Evolutionary conservation across 139 green algal species (phyloP).

Genomic region (Micractinium sp.): DNA sequence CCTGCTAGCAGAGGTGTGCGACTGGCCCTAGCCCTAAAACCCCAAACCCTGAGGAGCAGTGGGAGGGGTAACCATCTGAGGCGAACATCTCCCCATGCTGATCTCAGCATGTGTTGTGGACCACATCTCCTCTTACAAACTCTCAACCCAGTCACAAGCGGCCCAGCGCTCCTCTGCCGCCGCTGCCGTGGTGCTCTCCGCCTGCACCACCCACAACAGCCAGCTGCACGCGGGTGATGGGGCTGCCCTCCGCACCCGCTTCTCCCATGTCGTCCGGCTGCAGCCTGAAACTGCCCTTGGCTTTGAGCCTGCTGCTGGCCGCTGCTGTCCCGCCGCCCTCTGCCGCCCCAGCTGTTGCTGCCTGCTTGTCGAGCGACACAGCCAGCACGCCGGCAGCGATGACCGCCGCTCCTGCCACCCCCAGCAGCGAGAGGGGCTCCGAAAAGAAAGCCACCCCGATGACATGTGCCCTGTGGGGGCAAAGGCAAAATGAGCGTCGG

Average conservation of each 20-base stretch:
- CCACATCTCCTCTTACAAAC: too few species aligned
- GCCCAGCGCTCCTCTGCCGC: neutral
- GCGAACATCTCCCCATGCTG: too few species aligned
- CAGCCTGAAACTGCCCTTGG: conserved; percentile 8
- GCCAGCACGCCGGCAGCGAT: conserved; percentile 43
- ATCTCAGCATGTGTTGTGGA: too few species aligned
- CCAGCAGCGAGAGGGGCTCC: conserved; percentile 23
- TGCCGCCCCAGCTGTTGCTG: neutral
- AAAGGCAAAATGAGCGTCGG: neutral
- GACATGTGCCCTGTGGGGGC: neutral
- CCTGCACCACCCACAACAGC: neutral
- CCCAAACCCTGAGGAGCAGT: too few species aligned
- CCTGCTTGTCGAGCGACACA: conserved; percentile 29
- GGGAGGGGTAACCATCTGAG: too few species aligned
- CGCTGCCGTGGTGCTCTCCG: neutral
- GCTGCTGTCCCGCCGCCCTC: too few species aligned
- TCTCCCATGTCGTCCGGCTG: neutral
- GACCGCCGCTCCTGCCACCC: conserved; percentile 13
- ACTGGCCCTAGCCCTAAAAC: too few species aligned
- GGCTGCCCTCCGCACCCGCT: neutral
- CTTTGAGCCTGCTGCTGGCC: neutral
- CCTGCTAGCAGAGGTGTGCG: too few species aligned
- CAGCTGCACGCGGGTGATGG: neutral
- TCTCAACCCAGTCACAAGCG: too few species aligned
- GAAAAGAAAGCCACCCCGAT: conserved; percentile 35